A percentile compares a stretch with the other conserved stretches of the same genome.
These are phyloP conservation scores for Mortierella antarctica DNA, from an alignment of 192 early-diverging fungal genomes.

Conservation along the genomic window DNA sequence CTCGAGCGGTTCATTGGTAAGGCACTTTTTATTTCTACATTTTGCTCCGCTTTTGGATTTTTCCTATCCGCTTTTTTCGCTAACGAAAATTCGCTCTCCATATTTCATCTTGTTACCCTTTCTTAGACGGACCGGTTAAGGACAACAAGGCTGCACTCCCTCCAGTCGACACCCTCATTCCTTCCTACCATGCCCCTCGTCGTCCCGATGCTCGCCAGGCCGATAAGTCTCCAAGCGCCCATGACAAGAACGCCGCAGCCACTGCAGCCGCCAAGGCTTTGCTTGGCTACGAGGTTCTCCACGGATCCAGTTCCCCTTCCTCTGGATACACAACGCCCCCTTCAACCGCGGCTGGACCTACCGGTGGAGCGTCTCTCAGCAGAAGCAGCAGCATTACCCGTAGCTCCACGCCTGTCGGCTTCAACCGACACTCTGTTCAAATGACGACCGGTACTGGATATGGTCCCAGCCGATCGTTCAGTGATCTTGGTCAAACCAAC, in stretches of 20 bases:
- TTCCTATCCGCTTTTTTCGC: not conserved
- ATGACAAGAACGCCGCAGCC: slow-evolving; percentile 4
- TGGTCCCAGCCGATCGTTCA: slow-evolving; percentile 8
- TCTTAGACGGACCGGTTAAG: slow-evolving; percentile 35
- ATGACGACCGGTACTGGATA: not conserved
- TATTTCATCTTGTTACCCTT: not conserved
- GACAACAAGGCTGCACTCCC: slow-evolving; percentile 36
- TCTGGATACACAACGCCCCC: not conserved
- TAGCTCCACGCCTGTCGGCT: not conserved
- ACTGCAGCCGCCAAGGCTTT: not conserved
- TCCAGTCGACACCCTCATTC: slow-evolving; percentile 44
- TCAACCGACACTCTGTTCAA: not conserved
- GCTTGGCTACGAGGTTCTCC: too few relatives aligned
- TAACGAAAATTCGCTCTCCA: not conserved
- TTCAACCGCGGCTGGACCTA: not conserved
- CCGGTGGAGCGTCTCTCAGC: not conserved
- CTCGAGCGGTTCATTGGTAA: slow-evolving; percentile 43
- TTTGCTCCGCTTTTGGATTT: not conserved
- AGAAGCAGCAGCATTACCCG: not conserved
- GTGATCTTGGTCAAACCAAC: not conserved
- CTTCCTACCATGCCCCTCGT: slow-evolving; percentile 41
- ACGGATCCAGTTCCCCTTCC: too few relatives aligned
- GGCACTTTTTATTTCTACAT: not conserved
- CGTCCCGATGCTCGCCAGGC: slow-evolving; percentile 26
- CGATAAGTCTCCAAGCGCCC: slow-evolving; percentile 27